Evolutionary conservation across 257 asterid species (phyloP).

Genomic region (Rauvolfia tetraphylla): DNA sequence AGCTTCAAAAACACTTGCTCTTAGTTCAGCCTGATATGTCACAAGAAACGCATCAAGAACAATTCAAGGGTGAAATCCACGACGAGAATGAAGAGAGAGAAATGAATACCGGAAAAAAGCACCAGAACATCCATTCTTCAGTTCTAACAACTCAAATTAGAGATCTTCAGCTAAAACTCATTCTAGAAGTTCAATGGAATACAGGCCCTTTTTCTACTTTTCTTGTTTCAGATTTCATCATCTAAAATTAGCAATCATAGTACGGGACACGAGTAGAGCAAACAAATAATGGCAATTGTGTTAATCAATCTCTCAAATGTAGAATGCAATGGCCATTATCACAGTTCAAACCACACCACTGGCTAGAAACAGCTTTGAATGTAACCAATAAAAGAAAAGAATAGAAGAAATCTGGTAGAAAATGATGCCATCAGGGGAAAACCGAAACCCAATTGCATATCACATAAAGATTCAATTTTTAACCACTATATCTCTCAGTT

Average conservation of each 20-base stretch:
- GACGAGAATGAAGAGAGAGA: not conserved
- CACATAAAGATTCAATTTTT: not conserved
- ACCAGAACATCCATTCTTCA: not conserved
- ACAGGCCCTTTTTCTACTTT: no score
- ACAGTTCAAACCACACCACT: not conserved
- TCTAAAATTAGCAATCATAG: not conserved
- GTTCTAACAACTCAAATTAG: not conserved
- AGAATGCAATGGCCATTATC: not conserved
- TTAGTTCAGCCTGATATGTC: conserved; percentile 70
- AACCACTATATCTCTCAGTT: not conserved
- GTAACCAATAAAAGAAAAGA: not conserved
- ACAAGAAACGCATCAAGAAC: conserved; percentile 2
- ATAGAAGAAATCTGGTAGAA: not conserved
- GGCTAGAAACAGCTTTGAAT: not conserved
- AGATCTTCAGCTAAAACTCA: not conserved
- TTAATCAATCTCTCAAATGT: not conserved
- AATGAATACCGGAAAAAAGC: not conserved
- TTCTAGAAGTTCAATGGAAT: not conserved
- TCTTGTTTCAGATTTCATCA: no score
- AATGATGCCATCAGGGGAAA: not conserved
- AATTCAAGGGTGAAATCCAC: not conserved
- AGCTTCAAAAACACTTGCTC: conserved; percentile 97
- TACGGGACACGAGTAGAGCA: not conserved
- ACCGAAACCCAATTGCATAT: not conserved
- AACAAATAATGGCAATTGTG: not conserved